Evolutionary conservation across 2,329 filamentous ascomycete genomes (phyloP), one percentile per base, ranked within the genome.

Genomic region (Paracamarosporium sp.): DNA sequence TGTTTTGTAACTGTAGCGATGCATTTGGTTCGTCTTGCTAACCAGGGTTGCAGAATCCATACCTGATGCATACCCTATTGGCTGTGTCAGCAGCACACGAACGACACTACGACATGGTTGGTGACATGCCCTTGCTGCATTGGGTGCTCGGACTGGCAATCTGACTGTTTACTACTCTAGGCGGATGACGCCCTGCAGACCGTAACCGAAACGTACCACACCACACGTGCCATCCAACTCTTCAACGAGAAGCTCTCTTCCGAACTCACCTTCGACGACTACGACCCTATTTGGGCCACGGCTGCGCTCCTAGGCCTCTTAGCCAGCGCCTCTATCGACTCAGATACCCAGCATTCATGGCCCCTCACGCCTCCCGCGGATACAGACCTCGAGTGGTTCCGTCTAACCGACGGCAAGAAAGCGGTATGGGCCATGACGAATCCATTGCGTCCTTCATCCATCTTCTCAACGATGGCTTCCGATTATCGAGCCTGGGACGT

Each of bases 381-480:
- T 1, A 64, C 70, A 1, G 82, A 86, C 58, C 72, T 88, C 1
- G 79, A 83, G 66, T 88, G 85, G 86, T 64, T 88, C 4, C 81
- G 75, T 46, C 79, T 88, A 71, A 79, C 76, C 56, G 77, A 82
- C 12, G 83, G 83, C 0, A 87, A 88, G 70, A 78, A 75, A 53
- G 76, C 78, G 5, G 73, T 87, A 1, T 85, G 80, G 79, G 64
- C 75, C 2, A 65, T 85, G 0, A 72, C 80, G 2, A 75, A 86
- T 47, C 81, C 83, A 0, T 52, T 78, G 7, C 75, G 81, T 9
- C 61, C 73, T 30, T 45, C 0, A 79, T 80, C 25, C 83, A 82
- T 53, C 53, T 81, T 4, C 84, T 85, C 59, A 12, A 13, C 2
- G 58, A 65, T 78, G 22, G 56, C 56, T 8, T 60, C 63, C 47